phyloP scores from a whole-genome alignment of 768 basidiomycete genomes.

The Clitopilus hobsonii region DNA sequence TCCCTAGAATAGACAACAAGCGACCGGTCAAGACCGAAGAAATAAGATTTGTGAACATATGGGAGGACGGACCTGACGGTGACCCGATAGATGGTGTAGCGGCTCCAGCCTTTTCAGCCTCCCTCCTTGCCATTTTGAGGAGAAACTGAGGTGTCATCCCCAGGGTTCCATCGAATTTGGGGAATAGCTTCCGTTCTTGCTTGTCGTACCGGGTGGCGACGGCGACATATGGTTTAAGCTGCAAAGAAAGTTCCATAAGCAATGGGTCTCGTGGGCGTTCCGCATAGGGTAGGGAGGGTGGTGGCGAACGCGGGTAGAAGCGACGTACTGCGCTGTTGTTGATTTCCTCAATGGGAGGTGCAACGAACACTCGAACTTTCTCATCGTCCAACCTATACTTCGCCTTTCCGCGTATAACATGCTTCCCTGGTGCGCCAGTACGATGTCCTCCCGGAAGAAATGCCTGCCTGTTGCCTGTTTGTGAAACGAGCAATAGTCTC shows the following conservation, averaged over 20 bases:
- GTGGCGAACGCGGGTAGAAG: neutral
- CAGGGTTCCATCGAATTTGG: slow-evolving; percentile 29
- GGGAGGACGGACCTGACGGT: neutral
- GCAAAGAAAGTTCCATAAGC: slow-evolving; percentile 3
- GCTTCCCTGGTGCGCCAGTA: slow-evolving; percentile 86
- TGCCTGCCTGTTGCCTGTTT: slow-evolving; percentile 76
- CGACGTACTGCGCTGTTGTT: slow-evolving; percentile 48
- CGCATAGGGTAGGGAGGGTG: neutral
- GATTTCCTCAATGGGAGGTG: slow-evolving; percentile 68
- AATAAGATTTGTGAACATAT: neutral
- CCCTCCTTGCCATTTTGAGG: slow-evolving; percentile 32
- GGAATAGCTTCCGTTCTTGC: slow-evolving; percentile 31
- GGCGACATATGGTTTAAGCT: slow-evolving; percentile 74
- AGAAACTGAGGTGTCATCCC: slow-evolving; percentile 41
- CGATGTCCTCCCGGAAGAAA: slow-evolving; percentile 78
- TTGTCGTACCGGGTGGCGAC: slow-evolving; percentile 33
- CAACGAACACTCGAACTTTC: slow-evolving; percentile 79
- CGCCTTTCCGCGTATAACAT: slow-evolving; percentile 69
- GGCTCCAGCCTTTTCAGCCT: slow-evolving; percentile 3
- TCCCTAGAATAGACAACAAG: neutral
- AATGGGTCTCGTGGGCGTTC: neutral
- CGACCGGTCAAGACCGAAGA: neutral
- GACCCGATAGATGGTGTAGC: neutral
- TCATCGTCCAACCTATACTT: slow-evolving; percentile 82
- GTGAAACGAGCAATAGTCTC: neutral